phyloP scores from a whole-genome alignment of 2,329 filamentous ascomycete species.

The Aspergillus persii region DNA sequence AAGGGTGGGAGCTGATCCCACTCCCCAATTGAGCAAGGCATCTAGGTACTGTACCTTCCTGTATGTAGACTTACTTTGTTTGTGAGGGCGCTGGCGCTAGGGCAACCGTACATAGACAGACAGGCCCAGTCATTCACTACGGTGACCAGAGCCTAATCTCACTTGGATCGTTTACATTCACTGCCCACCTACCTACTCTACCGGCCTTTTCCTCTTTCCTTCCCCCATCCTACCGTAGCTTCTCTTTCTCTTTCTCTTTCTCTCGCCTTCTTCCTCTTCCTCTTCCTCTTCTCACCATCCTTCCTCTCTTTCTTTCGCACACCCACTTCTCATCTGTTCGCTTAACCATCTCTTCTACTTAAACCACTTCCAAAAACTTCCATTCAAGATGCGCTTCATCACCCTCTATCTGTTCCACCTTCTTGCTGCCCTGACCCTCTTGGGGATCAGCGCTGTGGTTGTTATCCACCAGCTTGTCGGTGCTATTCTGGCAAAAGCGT shows the following conservation, averaged over 20 bases:
- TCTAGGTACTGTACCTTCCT: not conserved
- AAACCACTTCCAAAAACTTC: too few species aligned
- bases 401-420: too few species aligned
- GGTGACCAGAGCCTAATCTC: too few species aligned
- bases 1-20: constrained; percentile 46
- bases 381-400: too few species aligned
- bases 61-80: constrained; percentile 1
- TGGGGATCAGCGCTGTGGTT: too few species aligned
- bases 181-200: too few species aligned
- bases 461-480: too few species aligned
- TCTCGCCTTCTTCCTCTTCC: not conserved
- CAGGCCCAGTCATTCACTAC: too few species aligned
- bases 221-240: not conserved
- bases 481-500: too few species aligned
- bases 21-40: constrained; percentile 28
- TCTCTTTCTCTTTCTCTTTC: not conserved
- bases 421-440: too few species aligned
- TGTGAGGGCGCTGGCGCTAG: not conserved
- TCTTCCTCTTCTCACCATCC: not conserved
- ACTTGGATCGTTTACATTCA: not conserved
- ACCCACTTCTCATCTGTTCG: not conserved
- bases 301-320: not conserved
- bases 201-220: too few species aligned
- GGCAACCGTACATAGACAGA: not conserved
- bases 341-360: not conserved